Evolutionary conservation across 306 rosid genomes (phyloP).

Genomic region (Hippophae gyantsensis): DNA sequence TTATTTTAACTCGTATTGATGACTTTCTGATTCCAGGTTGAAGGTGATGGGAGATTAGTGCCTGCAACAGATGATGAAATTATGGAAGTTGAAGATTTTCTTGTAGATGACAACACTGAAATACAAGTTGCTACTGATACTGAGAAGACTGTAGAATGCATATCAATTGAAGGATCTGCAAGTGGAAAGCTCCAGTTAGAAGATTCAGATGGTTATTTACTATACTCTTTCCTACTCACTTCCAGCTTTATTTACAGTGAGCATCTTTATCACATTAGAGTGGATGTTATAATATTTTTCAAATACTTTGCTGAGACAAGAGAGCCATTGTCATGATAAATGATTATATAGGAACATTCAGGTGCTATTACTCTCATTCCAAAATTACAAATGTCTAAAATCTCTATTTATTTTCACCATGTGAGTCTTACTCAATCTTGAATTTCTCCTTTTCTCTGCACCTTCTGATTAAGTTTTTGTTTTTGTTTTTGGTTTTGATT

Average conservation of each 20-base stretch:
- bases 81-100: constrained; percentile 80
- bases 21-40: constrained; percentile 59
- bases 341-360: not conserved
- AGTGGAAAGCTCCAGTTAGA: constrained; percentile 56
- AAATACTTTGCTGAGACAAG: not conserved
- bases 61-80: constrained; percentile 97
- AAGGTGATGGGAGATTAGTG: constrained; percentile 94
- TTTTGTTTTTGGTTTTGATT: no score
- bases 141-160: constrained; percentile 48
- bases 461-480: no score
- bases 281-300: constrained; percentile 10
- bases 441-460: no score
- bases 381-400: no score
- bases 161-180: constrained; percentile 48
- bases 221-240: constrained; percentile 14
- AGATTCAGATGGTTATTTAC: constrained; percentile 57
- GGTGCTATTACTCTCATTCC: not conserved
- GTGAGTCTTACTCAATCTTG: no score
- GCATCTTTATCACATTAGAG: not conserved
- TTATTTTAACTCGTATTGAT: not conserved
- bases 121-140: constrained; percentile 44
- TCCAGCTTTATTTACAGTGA: constrained; percentile 3
- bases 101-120: constrained; percentile 65
- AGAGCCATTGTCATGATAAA: not conserved
- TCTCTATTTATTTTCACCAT: no score